Conservation (phyloP, 2,329 filamentous ascomycete genomes). For the Fusarium chaquense region DNA sequence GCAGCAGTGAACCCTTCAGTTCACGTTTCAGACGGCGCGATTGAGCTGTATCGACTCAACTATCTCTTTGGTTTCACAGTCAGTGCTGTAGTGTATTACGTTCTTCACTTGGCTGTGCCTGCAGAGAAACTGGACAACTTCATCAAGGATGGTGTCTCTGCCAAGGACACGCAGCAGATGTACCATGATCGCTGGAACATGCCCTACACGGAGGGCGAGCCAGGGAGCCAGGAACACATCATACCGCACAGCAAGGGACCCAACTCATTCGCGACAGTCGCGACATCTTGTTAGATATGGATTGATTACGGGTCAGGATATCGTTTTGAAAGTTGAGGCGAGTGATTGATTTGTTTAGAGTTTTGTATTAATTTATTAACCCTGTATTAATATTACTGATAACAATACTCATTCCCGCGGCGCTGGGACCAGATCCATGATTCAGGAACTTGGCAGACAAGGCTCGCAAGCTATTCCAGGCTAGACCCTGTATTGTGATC, state of each 20-base stretch:
- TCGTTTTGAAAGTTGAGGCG: neutral
- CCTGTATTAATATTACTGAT: neutral
- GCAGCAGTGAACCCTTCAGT: conserved; percentile 54
- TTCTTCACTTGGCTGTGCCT: conserved; percentile 52
- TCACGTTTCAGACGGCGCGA: conserved; percentile 53
- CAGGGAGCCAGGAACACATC: conserved; percentile 23
- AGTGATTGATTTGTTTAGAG: conserved; percentile 2
- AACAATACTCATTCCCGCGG: neutral
- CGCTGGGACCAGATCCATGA: conserved; percentile 3
- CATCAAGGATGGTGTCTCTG: conserved; percentile 41
- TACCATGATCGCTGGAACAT: conserved; percentile 52
- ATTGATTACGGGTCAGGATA: no score
- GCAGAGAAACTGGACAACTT: conserved; percentile 46
- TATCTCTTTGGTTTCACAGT: conserved; percentile 55
- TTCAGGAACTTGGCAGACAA: neutral
- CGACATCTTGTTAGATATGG: conserved; percentile 22
- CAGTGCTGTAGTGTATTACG: conserved; percentile 49
- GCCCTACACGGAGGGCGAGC: conserved; percentile 31
- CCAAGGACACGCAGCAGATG: conserved; percentile 47
- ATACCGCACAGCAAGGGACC: conserved; percentile 23
- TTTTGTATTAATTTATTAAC: neutral
- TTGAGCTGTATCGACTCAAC: conserved; percentile 55
- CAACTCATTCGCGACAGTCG: conserved; percentile 17
- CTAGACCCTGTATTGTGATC: conserved; percentile 23
- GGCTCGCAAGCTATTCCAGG: neutral